Percentiles rank a stretch among this genome's conserved stretches.
These are phyloP conservation scores for Geosmithia putterillii DNA, from an alignment of 2,329 filamentous ascomycete species.

Conservation along the genomic window DNA sequence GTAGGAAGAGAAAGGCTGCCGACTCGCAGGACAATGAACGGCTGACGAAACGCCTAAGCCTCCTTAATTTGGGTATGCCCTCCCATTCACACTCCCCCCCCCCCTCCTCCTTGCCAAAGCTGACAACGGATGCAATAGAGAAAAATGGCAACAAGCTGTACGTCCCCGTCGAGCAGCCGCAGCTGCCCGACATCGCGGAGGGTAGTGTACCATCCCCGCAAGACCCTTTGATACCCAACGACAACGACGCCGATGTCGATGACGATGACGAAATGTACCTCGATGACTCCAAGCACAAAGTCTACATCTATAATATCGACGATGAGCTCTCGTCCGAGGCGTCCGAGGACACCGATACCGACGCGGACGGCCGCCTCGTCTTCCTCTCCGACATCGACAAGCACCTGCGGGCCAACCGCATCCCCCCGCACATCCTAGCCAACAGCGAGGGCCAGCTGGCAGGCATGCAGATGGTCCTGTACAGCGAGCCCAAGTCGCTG, in stretches of 20 bases:
- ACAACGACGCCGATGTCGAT: background rate
- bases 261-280: conserved; percentile 52
- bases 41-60: conserved; percentile 71
- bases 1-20: conserved; percentile 49
- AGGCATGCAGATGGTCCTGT: conserved; percentile 69
- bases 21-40: conserved; percentile 54
- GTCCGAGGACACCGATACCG: conserved; percentile 7
- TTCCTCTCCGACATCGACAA: conserved; percentile 82
- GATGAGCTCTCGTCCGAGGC: conserved; percentile 58
- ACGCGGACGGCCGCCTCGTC: conserved; percentile 48
- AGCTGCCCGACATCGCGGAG: too few relatives aligned
- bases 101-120: conserved; percentile 2
- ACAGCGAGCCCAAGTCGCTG: conserved; percentile 66
- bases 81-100: background rate
- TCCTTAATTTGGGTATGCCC: conserved; percentile 65
- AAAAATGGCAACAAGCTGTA: conserved; percentile 52
- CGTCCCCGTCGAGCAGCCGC: conserved; percentile 41
- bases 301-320: conserved; percentile 87
- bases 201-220: background rate
- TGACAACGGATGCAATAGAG: conserved; percentile 29
- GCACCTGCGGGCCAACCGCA: conserved; percentile 60
- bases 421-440: conserved; percentile 52
- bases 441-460: conserved; percentile 41
- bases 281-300: conserved; percentile 74
- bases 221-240: background rate